A percentile compares a stretch with the other conserved stretches of the same genome.
Evolutionary conservation across 2,329 filamentous ascomycete species (phyloP).

Genomic region (Calcarisporium arbuscula): DNA sequence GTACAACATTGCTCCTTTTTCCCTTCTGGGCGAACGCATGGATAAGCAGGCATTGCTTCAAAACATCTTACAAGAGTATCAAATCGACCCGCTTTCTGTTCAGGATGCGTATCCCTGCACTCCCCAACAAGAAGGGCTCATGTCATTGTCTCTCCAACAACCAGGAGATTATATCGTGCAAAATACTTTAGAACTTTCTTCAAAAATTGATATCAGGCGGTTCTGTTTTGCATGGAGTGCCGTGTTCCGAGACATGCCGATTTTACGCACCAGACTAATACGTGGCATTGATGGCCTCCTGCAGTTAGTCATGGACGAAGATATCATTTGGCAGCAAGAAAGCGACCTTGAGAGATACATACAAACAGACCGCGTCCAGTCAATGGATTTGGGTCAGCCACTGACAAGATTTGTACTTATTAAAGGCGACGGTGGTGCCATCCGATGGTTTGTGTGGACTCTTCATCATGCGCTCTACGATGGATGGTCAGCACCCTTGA

Average conservation of each 20-base stretch:
- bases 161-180: conserved; percentile 14
- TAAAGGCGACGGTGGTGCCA: too few relatives aligned
- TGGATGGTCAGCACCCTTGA: background rate
- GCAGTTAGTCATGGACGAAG: conserved; percentile 35
- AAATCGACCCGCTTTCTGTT: background rate
- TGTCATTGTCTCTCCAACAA: background rate
- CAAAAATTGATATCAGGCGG: background rate
- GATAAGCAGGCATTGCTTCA: background rate
- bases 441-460: conserved; percentile 1
- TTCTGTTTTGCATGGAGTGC: conserved; percentile 12
- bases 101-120: conserved; percentile 1
- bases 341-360: background rate
- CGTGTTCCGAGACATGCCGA: conserved; percentile 10
- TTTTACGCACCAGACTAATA: conserved; percentile 40
- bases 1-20: background rate
- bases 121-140: background rate
- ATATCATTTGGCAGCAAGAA: background rate
- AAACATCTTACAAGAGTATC: background rate
- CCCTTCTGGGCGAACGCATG: background rate
- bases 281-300: conserved; percentile 34
- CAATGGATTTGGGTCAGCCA: background rate
- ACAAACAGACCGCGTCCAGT: background rate
- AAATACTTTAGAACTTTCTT: conserved; percentile 9
- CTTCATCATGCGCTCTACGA: conserved; percentile 1
- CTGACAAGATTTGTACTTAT: background rate